Percentiles rank a stretch among this genome's conserved stretches.
These are phyloP conservation scores for Ceratobasidium sp. DNA, from an alignment of 1,284 basidiomycete species.

Conservation along the genomic window DNA sequence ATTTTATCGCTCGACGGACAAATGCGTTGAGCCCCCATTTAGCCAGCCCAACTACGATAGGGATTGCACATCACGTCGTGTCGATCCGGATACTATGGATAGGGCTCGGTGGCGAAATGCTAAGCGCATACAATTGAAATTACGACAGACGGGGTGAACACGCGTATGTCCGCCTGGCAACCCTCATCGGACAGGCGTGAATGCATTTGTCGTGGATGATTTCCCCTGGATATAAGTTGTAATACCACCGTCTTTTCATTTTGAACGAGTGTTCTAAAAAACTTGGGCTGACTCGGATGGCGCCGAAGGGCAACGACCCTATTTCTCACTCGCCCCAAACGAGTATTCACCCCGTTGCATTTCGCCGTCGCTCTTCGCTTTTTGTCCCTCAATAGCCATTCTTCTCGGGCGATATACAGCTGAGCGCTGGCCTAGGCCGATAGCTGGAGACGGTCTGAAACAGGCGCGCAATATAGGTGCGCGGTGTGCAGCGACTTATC, in stretches of 20 bases:
- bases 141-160: neutral
- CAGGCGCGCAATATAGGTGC: neutral
- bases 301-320: neutral
- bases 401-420: neutral
- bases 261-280: neutral
- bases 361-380: neutral
- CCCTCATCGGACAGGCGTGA: no score
- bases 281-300: neutral
- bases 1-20: conserved; percentile 7
- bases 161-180: neutral
- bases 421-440: neutral
- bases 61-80: neutral
- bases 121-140: conserved; percentile 8
- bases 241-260: no score
- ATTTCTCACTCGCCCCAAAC: neutral
- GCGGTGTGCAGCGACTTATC: neutral
- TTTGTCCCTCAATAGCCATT: neutral
- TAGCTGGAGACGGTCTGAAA: neutral
- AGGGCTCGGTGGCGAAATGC: conserved; percentile 1
- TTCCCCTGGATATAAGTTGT: neutral
- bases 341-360: neutral
- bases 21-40: neutral
- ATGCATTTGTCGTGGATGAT: neutral
- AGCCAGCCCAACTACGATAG: conserved; percentile 15
- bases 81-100: neutral